A percentile compares a stretch with the other conserved stretches of the same genome.
These are phyloP conservation scores for Eimeria tenella DNA, from an alignment of 169 alveolate species.

Conservation along the genomic window DNA sequence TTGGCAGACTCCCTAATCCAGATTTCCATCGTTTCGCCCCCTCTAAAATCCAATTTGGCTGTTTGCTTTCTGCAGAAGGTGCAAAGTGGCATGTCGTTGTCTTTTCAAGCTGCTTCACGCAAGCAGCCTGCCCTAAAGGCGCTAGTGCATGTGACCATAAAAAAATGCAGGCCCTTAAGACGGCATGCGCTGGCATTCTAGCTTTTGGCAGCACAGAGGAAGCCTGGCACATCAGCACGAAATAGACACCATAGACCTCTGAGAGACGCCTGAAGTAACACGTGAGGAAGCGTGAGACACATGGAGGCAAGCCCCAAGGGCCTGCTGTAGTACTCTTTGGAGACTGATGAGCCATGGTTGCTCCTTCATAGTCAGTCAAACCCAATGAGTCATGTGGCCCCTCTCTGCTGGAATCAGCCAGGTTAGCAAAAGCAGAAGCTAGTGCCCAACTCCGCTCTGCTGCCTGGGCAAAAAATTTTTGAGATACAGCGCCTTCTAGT, in stretches of 20 bases:
- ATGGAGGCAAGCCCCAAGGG: background rate
- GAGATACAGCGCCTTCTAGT: conserved; percentile 42
- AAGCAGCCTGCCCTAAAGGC: conserved; percentile 20
- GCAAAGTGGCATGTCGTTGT: background rate
- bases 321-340: background rate
- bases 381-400: background rate
- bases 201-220: conserved; percentile 28
- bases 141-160: conserved; percentile 62
- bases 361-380: background rate
- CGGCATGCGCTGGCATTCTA: conserved; percentile 37
- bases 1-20: conserved; percentile 22
- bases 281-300: conserved; percentile 24
- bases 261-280: conserved; percentile 67
- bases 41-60: background rate
- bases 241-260: conserved; percentile 41
- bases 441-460: conserved; percentile 62
- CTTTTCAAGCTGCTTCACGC: background rate
- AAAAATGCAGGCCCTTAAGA: conserved; percentile 33
- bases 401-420: background rate
- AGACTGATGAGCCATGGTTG: conserved; percentile 1
- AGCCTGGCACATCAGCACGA: conserved; percentile 47
- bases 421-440: conserved; percentile 23
- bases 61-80: background rate
- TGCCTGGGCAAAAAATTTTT: conserved; percentile 42
- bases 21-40: background rate